Percentiles rank a stretch among this genome's conserved stretches.
Conservation (phyloP, 78 protist species). For the Tieghemostelium lacteum region DNA sequence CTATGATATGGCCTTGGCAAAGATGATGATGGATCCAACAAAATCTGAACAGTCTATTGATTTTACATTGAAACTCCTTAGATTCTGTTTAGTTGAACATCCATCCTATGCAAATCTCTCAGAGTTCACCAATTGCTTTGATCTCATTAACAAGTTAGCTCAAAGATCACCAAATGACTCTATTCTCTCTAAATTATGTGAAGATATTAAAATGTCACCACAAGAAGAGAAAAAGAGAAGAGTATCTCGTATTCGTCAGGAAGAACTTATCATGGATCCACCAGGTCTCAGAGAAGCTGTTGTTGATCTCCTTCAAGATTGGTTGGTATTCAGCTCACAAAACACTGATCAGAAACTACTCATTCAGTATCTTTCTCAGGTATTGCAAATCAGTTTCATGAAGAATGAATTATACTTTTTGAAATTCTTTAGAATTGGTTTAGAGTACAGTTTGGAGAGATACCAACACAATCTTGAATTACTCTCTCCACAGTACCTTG, state of each 20-base stretch:
- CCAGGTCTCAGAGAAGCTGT: slow-evolving; percentile 63
- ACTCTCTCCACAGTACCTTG: slow-evolving; percentile 24
- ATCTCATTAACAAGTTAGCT: slow-evolving; percentile 57
- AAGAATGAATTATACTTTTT: slow-evolving; percentile 74
- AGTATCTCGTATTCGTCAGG: slow-evolving; percentile 57
- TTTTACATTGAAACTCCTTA: slow-evolving; percentile 45
- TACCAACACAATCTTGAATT: not conserved
- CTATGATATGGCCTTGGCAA: slow-evolving; percentile 72
- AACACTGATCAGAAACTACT: slow-evolving; percentile 39
- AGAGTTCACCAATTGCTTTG: slow-evolving; percentile 43
- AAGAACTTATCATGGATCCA: slow-evolving; percentile 57
- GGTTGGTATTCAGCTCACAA: slow-evolving; percentile 34
- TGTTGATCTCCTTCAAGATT: slow-evolving; percentile 50
- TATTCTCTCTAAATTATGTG: slow-evolving; percentile 27
- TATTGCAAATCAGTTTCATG: slow-evolving; percentile 55
- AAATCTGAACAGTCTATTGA: slow-evolving; percentile 26
- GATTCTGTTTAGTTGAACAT: slow-evolving; percentile 49
- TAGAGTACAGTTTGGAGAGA: slow-evolving; percentile 40
- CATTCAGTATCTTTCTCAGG: slow-evolving; percentile 55
- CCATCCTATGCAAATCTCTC: slow-evolving; percentile 22
- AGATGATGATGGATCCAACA: slow-evolving; percentile 21
- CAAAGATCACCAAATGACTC: slow-evolving; percentile 29
- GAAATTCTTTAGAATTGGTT: slow-evolving; percentile 59
- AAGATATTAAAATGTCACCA: slow-evolving; percentile 43
- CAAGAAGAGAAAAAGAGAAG: slow-evolving; percentile 66